A percentile compares a stretch with the other conserved stretches of the same genome.
These are phyloP conservation scores for Aspergillus chevalieri DNA, from an alignment of 2,329 filamentous ascomycete genomes.

Conservation along the genomic window DNA sequence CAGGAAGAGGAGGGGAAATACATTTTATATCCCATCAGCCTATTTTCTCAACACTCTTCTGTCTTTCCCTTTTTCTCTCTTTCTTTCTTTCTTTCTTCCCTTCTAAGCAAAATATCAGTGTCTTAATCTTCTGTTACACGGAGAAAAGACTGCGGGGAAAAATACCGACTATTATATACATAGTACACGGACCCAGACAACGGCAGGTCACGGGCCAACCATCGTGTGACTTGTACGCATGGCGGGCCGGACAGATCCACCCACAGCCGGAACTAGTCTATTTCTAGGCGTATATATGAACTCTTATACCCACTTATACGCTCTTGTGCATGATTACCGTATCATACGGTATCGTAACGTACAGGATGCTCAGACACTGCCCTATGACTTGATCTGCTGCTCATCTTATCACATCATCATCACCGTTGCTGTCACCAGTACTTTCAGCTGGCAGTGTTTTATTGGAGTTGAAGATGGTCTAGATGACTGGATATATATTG, in stretches of 20 bases:
- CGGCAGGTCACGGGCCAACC: not conserved
- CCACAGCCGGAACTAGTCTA: not conserved
- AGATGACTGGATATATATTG: not conserved
- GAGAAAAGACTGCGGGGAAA: not conserved
- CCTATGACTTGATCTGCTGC: not conserved
- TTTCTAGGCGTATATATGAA: not conserved
- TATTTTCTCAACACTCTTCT: not conserved
- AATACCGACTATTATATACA: not conserved
- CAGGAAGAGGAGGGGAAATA: constrained; percentile 15
- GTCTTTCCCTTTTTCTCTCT: not conserved
- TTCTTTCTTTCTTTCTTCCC: not conserved
- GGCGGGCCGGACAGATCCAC: not conserved
- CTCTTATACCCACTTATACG: not conserved
- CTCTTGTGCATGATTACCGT: not conserved
- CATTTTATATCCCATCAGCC: constrained; percentile 1
- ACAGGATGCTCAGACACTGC: not conserved
- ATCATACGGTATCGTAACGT: not conserved
- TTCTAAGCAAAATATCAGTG: not conserved
- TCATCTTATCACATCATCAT: not conserved
- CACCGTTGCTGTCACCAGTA: not conserved
- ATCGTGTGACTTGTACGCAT: not conserved
- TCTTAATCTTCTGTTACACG: not conserved
- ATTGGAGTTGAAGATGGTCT: not conserved
- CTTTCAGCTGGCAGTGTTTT: not conserved
- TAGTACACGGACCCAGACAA: no score